Base-by-base conservation (phyloP, 192 early-diverging fungal species). In the Linderina pennispora region DNA sequence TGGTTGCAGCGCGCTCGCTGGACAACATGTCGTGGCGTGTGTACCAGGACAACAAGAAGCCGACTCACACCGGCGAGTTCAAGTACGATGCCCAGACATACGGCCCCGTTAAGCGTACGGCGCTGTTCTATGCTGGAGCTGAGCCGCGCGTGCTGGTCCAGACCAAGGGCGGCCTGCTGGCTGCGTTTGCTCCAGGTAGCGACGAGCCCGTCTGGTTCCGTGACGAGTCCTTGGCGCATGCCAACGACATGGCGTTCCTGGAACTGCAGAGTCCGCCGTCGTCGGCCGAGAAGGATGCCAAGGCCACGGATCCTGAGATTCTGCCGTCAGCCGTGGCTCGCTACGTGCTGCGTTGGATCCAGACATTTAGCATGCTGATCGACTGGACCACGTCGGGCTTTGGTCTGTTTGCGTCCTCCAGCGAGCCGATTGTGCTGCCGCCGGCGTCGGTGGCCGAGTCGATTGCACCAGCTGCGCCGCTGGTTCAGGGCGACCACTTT, bases 201-300 rank as follows among this genome's bases (percentile, higher is more conserved):
- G 49, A 34, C 59, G 55, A 28, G 40, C 54, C 64, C 11, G 32
- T 79, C 16, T 98, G 95, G 95, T 69, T 78, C n/a, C 80, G 90
- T 25, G 85, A 93, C 37, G 95, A 98, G 62, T 80, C 87, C 15
- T 67, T 96, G 45, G 77, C 90, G 0, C 74, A 89, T 39, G 68
- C 75, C 4, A 59, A 60, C 2, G 80, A 80, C 21, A 78, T 84
- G 32, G 83, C 68, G 41, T 90, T 92, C 60, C 57, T 98, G 34
- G 91, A 93, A 33, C 68, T 98, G 6, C 90, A 91, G 1, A 45
- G 57, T 11, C 58, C 58, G 5, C 89, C 87, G 42, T 61, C 61
- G 5, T 64, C 58, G 0, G 59, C 54, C 9, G 75, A 70, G 23
- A 45, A 52, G 13, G 60, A 55, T 2, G 66, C 68, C 1, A 45